Evolutionary conservation across 1,284 basidiomycete genomes (phyloP).

Genomic region (Chondrostereum purpureum): DNA sequence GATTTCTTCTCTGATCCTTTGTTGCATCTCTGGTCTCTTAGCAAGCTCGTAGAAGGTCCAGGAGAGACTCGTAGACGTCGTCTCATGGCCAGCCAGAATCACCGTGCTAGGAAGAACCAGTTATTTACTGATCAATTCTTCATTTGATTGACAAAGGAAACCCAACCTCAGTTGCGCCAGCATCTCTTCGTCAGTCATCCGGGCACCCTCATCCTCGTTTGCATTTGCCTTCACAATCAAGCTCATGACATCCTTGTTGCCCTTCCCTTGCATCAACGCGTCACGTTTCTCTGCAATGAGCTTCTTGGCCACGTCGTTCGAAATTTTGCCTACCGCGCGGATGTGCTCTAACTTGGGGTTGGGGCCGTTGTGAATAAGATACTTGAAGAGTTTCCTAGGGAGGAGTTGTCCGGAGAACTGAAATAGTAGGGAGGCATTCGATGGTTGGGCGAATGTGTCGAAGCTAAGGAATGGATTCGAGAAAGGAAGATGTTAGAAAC

Average conservation of each 20-base stretch:
- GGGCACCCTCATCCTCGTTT: background rate
- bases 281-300: background rate
- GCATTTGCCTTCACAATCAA: conserved; percentile 9
- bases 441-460: background rate
- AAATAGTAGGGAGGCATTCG: background rate
- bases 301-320: background rate
- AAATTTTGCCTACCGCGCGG: background rate
- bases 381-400: background rate
- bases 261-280: background rate
- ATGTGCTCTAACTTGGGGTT: background rate
- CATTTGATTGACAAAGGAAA: too few relatives aligned
- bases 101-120: conserved; percentile 19
- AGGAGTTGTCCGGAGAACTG: background rate
- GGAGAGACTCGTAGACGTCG: conserved; percentile 34
- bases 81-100: conserved; percentile 44
- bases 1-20: conserved; percentile 16
- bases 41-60: conserved; percentile 29
- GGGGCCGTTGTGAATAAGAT: background rate
- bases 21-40: conserved; percentile 14
- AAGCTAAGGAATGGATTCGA: background rate
- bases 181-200: conserved; percentile 9
- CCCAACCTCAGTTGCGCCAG: conserved; percentile 5
- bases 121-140: background rate
- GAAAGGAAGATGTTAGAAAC: background rate
- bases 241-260: conserved; percentile 29